Evolutionary conservation across 441 rosid genomes (phyloP).

Genomic region (Erodium moschatum): DNA sequence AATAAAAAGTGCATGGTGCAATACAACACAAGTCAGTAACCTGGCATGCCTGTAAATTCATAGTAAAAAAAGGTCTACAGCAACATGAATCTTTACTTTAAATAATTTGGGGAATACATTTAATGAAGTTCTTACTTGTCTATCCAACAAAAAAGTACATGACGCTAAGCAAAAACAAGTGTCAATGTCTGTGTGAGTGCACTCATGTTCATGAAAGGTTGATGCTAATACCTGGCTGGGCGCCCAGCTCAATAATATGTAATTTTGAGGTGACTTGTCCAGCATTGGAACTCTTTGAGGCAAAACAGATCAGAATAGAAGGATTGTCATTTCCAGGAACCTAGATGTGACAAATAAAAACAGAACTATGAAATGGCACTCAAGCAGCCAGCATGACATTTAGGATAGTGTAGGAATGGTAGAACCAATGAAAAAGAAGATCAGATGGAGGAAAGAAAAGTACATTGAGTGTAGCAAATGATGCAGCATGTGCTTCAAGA

Average conservation of each 20-base stretch:
- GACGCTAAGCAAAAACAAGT: background rate
- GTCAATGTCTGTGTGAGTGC: background rate
- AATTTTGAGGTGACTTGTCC: conserved; percentile 86
- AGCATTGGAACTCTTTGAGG: conserved; percentile 73
- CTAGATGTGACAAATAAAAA: conserved; percentile 28
- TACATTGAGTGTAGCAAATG: conserved; percentile 83
- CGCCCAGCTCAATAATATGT: conserved; percentile 97
- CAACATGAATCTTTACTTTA: background rate
- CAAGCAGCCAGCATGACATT: background rate
- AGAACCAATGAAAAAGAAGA: background rate
- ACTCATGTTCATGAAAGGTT: background rate
- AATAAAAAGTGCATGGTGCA: background rate
- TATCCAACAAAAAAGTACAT: background rate
- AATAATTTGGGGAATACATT: background rate
- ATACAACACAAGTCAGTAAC: background rate
- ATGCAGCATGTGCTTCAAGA: conserved; percentile 99
- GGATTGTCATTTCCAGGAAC: conserved; percentile 93
- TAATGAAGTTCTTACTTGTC: background rate
- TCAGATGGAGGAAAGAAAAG: conserved; percentile 1
- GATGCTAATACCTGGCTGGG: conserved; percentile 73
- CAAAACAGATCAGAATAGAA: conserved; percentile 83
- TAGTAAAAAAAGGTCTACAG: background rate
- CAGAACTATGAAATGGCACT: background rate
- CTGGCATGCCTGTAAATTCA: background rate
- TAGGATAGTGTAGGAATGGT: background rate